Conservation (phyloP, 2,329 filamentous ascomycete genomes). For the Beauveria sp. region DNA sequence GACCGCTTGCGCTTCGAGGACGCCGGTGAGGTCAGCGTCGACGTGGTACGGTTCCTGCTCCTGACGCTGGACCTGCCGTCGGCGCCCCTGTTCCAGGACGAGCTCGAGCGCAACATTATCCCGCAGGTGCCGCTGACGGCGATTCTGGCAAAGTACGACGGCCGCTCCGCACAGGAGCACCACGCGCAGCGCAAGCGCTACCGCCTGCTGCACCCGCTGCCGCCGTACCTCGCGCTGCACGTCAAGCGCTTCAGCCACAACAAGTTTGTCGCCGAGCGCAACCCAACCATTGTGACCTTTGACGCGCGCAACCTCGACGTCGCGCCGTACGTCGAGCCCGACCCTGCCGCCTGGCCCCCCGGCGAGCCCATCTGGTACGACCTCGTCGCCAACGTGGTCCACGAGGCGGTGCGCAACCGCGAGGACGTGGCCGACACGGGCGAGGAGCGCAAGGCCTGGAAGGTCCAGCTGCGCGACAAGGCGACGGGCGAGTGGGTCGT, state of each 20-base stretch:
- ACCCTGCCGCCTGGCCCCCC: conserved; percentile 59
- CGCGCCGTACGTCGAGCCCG: conserved; percentile 84
- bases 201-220: conserved; percentile 80
- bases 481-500: conserved; percentile 83
- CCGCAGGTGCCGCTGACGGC: conserved; percentile 78
- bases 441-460: conserved; percentile 85
- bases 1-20: conserved; percentile 92
- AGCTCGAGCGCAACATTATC: conserved; percentile 91
- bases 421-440: conserved; percentile 85
- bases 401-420: conserved; percentile 67
- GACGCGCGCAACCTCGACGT: conserved; percentile 77
- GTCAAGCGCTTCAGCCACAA: conserved; percentile 96
- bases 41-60: conserved; percentile 76
- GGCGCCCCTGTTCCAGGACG: conserved; percentile 91
- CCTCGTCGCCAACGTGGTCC: conserved; percentile 88
- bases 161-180: conserved; percentile 77
- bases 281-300: conserved; percentile 97
- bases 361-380: conserved; percentile 91
- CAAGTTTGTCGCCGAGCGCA: conserved; percentile 92
- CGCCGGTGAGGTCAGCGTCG: conserved; percentile 69
- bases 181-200: conserved; percentile 83
- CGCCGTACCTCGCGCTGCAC: conserved; percentile 86
- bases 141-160: conserved; percentile 89
- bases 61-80: conserved; percentile 88
- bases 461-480: conserved; percentile 80